Evolutionary conservation across 208 protist species (phyloP).

Genomic region (Vickermania spadyakhi): DNA sequence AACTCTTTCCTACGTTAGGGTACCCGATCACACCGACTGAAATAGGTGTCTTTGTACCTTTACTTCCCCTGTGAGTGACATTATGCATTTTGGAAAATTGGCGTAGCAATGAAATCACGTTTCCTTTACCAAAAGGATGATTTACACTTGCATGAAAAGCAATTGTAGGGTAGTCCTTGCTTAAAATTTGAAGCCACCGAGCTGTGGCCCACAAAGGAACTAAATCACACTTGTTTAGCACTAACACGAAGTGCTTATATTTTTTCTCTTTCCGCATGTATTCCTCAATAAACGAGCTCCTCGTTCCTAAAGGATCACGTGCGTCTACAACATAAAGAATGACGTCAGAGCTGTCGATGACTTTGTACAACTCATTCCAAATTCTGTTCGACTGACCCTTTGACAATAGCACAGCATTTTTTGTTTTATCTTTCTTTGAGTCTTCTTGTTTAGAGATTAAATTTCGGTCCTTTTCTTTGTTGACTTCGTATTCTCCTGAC

Average conservation of each 20-base stretch:
- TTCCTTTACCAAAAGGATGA: conserved; percentile 99
- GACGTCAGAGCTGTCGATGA: conserved; percentile 99
- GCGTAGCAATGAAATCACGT: conserved; percentile 97
- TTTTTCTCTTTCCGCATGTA: conserved; percentile 92
- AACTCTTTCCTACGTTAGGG: conserved; percentile 99
- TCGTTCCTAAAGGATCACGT: conserved; percentile 98
- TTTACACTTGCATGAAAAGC: conserved; percentile 99
- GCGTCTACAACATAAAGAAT: conserved; percentile 97
- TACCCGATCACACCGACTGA: conserved; percentile 96
- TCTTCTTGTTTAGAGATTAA: conserved; percentile 30
- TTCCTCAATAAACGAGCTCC: conserved; percentile 90
- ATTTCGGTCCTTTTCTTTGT: conserved; percentile 50
- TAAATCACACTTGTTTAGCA: conserved; percentile 99
- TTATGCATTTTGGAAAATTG: conserved; percentile 94
- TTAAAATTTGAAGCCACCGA: conserved; percentile 96
- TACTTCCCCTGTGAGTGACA: conserved; percentile 77
- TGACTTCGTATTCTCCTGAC: conserved; percentile 36
- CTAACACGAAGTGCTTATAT: conserved; percentile 99
- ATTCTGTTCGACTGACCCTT: conserved; percentile 99
- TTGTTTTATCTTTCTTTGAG: conserved; percentile 48
- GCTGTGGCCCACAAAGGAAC: conserved; percentile 98
- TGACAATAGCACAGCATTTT: conserved; percentile 89
- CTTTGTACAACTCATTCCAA: conserved; percentile 99
- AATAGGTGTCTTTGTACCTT: conserved; percentile 83
- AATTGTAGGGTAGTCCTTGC: conserved; percentile 98